phyloP scores from a whole-genome alignment of 352 stramenopile species.

The Globisporangium camurandrum region DNA sequence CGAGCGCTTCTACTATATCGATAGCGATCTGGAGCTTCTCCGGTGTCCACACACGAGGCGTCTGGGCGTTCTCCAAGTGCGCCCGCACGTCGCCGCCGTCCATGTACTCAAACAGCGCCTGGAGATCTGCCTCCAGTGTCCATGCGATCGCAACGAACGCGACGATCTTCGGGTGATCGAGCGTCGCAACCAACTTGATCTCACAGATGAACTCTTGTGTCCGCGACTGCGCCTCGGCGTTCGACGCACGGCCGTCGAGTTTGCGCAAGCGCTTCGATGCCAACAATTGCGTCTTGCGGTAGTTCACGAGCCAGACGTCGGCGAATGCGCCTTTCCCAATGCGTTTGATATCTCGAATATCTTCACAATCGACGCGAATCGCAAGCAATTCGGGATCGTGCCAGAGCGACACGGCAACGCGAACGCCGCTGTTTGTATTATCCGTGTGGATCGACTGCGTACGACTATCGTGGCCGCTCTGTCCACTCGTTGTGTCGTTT shows the following conservation, averaged over 20 bases:
- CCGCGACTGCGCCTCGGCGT: slow-evolving; percentile 16
- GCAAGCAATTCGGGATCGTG: slow-evolving; percentile 35
- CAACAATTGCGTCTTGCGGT: slow-evolving; percentile 1
- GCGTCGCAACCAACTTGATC: slow-evolving; percentile 1
- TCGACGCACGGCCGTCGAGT: slow-evolving; percentile 6
- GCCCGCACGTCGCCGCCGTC: slow-evolving; percentile 37
- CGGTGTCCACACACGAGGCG: slow-evolving; percentile 22
- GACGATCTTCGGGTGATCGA: slow-evolving; percentile 23
- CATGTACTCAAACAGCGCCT: slow-evolving; percentile 67
- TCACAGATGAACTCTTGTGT: slow-evolving; percentile 28
- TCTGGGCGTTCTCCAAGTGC: slow-evolving; percentile 16
- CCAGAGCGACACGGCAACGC: slow-evolving; percentile 19
- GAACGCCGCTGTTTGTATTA: neutral
- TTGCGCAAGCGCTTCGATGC: slow-evolving; percentile 27
- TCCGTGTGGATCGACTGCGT: neutral
- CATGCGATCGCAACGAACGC: slow-evolving; percentile 43
- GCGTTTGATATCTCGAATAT: slow-evolving; percentile 29
- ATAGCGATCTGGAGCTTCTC: slow-evolving; percentile 48
- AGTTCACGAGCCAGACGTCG: slow-evolving; percentile 7
- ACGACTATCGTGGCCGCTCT: too few species aligned
- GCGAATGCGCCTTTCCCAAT: slow-evolving; percentile 2
- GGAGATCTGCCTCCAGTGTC: slow-evolving; percentile 38
- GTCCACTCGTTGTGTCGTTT: neutral
- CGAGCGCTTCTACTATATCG: slow-evolving; percentile 46
- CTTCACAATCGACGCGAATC: slow-evolving; percentile 26